Evolutionary conservation across 2,329 filamentous ascomycete genomes (phyloP), one percentile per base, ranked within the genome.

Genomic region (Sordariomycetes sp.): DNA sequence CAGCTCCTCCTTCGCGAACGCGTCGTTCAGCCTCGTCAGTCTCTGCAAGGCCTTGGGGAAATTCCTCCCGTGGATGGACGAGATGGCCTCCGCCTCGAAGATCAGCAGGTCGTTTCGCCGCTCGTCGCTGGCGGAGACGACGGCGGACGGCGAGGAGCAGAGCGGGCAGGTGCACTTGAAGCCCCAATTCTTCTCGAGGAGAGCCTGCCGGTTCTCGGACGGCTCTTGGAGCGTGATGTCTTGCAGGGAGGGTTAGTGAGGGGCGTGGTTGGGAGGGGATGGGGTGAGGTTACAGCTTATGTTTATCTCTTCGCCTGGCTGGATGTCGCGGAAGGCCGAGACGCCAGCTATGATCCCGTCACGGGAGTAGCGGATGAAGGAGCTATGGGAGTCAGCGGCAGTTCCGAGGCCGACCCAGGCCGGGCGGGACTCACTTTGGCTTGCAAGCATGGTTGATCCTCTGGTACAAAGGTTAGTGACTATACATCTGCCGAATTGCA

Each of bases 91-190:
- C 14, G 28, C 53, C 51, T 43, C 37, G 53, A 43, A 3, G 20
- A 37, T 34, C 24, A n/a, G 58, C 51, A 54, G 18, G 16, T 32
- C 53, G 1, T 50, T 48, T 51, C 59, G 60, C 16, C 46, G 35
- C 14, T 35, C 54, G 48, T 53, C 55, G 46, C 55, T 53, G 8
- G 22, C 25, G 43, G 53, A 50, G 32, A 46, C 12, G 28, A 43
- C 37, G 24, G 22, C 18, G 4, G 60, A 34, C 37, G 40, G 40
- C 1, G 35, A 35, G 34, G 28, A 59, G 55, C 51, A 52, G 53
- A 59, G 59, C 43, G 54, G 37, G 58, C 58, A 59, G 32, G 24
- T 55, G 22, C 58, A 59, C n/a, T 20, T 43, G 53, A 59, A 59
- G 43, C 53, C 53, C 58, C 58, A 59, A 25, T 32, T 52, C 12